These are phyloP conservation scores for Rutstroemia sp. DNA, from an alignment of 2,329 filamentous ascomycete genomes.

Conservation along the genomic window DNA sequence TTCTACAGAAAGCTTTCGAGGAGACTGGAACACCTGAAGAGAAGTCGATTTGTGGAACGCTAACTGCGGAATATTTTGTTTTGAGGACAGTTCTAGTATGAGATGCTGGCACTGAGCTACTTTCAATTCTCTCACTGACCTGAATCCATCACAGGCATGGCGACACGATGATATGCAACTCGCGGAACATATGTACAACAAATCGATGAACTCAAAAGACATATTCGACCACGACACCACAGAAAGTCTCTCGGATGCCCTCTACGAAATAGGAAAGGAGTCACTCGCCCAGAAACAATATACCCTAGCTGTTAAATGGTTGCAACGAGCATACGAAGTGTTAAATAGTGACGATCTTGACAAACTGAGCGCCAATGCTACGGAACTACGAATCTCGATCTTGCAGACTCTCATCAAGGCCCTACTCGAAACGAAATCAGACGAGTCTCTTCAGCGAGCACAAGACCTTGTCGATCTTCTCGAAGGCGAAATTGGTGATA, in stretches of 20 bases:
- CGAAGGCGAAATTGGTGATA: constrained; percentile 54
- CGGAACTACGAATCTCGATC: constrained; percentile 59
- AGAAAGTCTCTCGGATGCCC: constrained; percentile 58
- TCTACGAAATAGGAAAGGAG: constrained; percentile 65
- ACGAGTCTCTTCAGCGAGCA: constrained; percentile 43
- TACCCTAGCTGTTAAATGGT: constrained; percentile 59
- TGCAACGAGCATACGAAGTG: constrained; percentile 57
- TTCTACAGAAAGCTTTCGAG: constrained; percentile 30
- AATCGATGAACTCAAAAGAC: constrained; percentile 38
- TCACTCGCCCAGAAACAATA: constrained; percentile 46
- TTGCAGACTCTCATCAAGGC: constrained; percentile 55
- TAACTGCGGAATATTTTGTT: constrained; percentile 29
- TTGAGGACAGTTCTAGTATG: constrained; percentile 47
- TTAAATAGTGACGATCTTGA: constrained; percentile 49
- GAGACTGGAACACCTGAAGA: constrained; percentile 18
- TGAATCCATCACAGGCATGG: constrained; percentile 51
- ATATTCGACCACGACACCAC: constrained; percentile 41
- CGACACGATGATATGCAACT: constrained; percentile 65
- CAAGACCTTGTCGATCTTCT: constrained; percentile 51
- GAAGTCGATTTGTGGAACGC: constrained; percentile 25
- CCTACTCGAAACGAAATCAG: constrained; percentile 40
- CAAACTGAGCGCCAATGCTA: constrained; percentile 47
- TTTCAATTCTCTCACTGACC: not conserved
- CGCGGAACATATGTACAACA: constrained; percentile 69
- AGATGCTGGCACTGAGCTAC: not conserved